Evolutionary conservation across 1,139 yeast genomes (phyloP).

Genomic region (Zygosaccharomyces sapae): DNA sequence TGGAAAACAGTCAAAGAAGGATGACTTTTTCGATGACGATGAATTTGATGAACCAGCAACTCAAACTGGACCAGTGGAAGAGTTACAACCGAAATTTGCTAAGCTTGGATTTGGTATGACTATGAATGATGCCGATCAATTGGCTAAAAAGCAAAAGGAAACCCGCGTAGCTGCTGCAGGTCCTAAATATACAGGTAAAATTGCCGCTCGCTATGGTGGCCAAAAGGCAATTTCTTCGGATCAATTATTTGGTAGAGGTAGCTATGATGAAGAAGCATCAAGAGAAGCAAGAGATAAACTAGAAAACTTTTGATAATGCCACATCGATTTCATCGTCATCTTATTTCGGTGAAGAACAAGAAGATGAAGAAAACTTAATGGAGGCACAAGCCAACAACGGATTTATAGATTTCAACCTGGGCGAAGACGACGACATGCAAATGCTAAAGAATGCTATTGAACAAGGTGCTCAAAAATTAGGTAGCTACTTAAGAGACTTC

Average conservation of each 20-base stretch:
- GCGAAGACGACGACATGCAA: conserved; percentile 72
- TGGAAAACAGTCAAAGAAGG: conserved; percentile 9
- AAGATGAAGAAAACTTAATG: conserved; percentile 37
- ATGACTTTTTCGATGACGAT: conserved; percentile 14
- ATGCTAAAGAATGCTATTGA: conserved; percentile 87
- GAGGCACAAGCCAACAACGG: conserved; percentile 19
- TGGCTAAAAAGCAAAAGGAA: conserved; percentile 42
- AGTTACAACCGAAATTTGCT: conserved; percentile 70
- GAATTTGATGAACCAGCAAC: conserved; percentile 14
- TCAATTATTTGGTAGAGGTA: conserved; percentile 85
- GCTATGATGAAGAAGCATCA: conserved; percentile 72
- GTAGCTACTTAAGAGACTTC: conserved; percentile 80
- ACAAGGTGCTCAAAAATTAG: conserved; percentile 85
- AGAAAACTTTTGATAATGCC: conserved; percentile 77
- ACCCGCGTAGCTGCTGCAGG: conserved; percentile 41
- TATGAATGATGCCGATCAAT: conserved; percentile 45
- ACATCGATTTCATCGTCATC: conserved; percentile 86
- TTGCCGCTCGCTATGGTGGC: conserved; percentile 70
- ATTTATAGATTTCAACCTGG: conserved; percentile 59
- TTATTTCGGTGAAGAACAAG: conserved; percentile 85
- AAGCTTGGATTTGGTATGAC: conserved; percentile 84
- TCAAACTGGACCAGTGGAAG: conserved; percentile 42
- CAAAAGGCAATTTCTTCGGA: conserved; percentile 96
- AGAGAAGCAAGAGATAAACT: conserved; percentile 76
- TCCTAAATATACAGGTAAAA: conserved; percentile 60